Evolutionary conservation across 805 yeast genomes (phyloP).

Genomic region (Suhomyces tanzawaensis): DNA sequence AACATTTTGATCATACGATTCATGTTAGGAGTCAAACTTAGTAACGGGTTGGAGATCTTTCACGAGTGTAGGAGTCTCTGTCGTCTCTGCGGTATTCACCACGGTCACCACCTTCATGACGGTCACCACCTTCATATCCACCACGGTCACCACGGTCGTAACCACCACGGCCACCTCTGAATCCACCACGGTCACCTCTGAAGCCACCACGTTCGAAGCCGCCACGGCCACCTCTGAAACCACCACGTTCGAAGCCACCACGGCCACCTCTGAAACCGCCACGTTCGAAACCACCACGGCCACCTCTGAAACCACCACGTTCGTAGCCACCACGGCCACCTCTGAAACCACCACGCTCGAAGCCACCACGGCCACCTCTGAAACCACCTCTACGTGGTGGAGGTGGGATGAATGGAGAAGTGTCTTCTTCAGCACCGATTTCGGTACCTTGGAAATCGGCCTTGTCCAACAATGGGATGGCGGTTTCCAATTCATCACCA

Average conservation of each 20-base stretch:
- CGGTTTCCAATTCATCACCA: slow-evolving; percentile 72
- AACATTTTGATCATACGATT: background rate
- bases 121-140: slow-evolving; percentile 33
- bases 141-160: slow-evolving; percentile 29
- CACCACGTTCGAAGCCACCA: slow-evolving; percentile 32
- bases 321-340: slow-evolving; percentile 42
- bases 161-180: slow-evolving; percentile 30
- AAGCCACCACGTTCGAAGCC: slow-evolving; percentile 23
- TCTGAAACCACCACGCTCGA: slow-evolving; percentile 44
- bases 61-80: slow-evolving; percentile 44
- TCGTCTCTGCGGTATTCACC: slow-evolving; percentile 49
- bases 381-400: slow-evolving; percentile 45
- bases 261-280: slow-evolving; percentile 37
- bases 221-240: slow-evolving; percentile 31
- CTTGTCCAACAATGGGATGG: slow-evolving; percentile 71
- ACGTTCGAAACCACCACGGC: slow-evolving; percentile 23
- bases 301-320: slow-evolving; percentile 36
- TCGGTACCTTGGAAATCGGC: slow-evolving; percentile 68
- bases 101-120: slow-evolving; percentile 25
- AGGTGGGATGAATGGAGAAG: slow-evolving; percentile 55
- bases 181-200: slow-evolving; percentile 47
- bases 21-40: slow-evolving; percentile 21
- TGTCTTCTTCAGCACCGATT: slow-evolving; percentile 76
- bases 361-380: slow-evolving; percentile 33
- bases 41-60: slow-evolving; percentile 76